phyloP scores from a whole-genome alignment of 306 rosid species.

The Datisca glomerata region DNA sequence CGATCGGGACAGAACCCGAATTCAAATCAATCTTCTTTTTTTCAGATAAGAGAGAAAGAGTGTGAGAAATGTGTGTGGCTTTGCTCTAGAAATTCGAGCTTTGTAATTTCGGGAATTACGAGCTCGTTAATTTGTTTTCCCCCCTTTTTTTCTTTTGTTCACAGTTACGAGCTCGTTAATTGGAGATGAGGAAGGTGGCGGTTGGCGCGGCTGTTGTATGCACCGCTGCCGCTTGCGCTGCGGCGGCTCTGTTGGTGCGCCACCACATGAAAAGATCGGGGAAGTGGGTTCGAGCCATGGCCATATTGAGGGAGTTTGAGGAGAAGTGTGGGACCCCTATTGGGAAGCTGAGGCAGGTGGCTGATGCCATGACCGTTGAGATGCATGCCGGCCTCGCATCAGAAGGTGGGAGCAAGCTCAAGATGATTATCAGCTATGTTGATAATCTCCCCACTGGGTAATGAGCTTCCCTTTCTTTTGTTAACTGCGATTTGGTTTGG shows the following conservation, averaged over 20 bases:
- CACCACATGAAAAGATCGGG: conserved; percentile 34
- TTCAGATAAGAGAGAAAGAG: no score
- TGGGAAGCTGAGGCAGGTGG: conserved; percentile 56
- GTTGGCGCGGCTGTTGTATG: conserved; percentile 54
- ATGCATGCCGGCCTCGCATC: conserved; percentile 97
- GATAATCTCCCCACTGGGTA: conserved; percentile 96
- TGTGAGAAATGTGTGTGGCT: no score
- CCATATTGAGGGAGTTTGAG: conserved; percentile 51
- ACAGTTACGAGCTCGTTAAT: no score
- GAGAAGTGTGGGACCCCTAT: conserved; percentile 56
- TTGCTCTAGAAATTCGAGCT: no score
- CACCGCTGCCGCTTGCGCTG: conserved; percentile 65
- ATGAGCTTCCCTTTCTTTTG: background rate
- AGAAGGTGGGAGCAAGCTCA: conserved; percentile 88
- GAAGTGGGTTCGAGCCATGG: conserved; percentile 44
- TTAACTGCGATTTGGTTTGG: background rate
- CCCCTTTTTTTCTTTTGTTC: no score
- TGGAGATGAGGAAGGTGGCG: conserved; percentile 58
- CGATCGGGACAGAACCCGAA: no score
- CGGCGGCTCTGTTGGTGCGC: conserved; percentile 65
- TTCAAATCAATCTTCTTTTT: no score
- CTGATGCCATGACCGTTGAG: conserved; percentile 89
- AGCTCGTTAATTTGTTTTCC: no score
- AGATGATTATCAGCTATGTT: conserved; percentile 89
- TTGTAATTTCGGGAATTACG: no score